A percentile compares a stretch with the other conserved stretches of the same genome.
Evolutionary conservation across 1,284 basidiomycete species (phyloP).

Genomic region (Sparassis latifolia): DNA sequence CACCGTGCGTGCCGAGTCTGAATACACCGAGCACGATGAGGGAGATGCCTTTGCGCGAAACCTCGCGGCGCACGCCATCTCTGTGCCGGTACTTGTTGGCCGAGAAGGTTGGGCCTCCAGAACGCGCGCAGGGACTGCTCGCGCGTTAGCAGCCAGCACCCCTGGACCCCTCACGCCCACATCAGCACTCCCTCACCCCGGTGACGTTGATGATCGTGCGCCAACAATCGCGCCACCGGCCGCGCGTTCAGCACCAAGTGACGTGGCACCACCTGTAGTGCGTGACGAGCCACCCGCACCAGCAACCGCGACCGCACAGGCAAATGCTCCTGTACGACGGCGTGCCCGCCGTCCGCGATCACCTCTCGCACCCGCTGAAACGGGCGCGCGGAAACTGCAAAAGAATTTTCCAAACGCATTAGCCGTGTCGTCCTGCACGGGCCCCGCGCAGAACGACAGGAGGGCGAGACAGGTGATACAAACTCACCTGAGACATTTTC

Average conservation of each 20-base stretch:
- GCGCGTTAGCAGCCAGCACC: too few species aligned
- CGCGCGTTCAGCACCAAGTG: too few species aligned
- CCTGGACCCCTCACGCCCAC: too few species aligned
- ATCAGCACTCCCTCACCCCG: too few species aligned
- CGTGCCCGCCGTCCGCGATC: not conserved
- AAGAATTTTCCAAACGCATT: slow-evolving; percentile 4
- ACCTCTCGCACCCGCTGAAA: not conserved
- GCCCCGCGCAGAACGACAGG: not conserved
- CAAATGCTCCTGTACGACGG: not conserved
- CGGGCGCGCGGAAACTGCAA: slow-evolving; percentile 1
- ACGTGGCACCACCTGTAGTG: too few species aligned
- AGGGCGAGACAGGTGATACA: not conserved
- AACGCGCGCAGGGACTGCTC: not conserved
- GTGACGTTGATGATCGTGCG: too few species aligned
- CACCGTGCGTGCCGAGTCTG: slow-evolving; percentile 13
- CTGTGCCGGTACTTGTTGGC: not conserved
- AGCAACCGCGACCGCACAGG: too few species aligned
- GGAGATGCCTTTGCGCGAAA: not conserved
- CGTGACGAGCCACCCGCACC: too few species aligned
- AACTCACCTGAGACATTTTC: too few species aligned
- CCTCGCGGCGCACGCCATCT: not conserved
- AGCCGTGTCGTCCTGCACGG: not conserved
- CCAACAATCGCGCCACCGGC: too few species aligned
- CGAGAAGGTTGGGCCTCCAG: not conserved
- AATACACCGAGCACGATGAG: slow-evolving; percentile 14